phyloP scores from a whole-genome alignment of 2,329 filamentous ascomycete genomes.

The Xylaria sp. region DNA sequence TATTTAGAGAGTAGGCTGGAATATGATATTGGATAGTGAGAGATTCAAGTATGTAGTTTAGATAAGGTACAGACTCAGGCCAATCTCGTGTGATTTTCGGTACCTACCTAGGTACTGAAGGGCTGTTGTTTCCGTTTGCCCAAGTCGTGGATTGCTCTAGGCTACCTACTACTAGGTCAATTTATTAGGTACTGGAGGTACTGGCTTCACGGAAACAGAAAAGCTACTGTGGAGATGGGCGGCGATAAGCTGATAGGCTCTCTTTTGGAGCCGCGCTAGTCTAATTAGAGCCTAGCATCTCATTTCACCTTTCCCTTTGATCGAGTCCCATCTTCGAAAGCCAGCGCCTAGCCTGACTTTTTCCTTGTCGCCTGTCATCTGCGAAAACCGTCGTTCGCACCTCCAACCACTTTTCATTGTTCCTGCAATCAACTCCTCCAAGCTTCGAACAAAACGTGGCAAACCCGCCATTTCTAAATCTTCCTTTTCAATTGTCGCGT shows the following conservation, averaged over 20 bases:
- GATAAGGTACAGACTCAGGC: too few species aligned
- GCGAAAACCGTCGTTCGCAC: slow-evolving; percentile 10
- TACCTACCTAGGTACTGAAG: too few species aligned
- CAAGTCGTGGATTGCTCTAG: too few species aligned
- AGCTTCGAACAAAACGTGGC: background rate
- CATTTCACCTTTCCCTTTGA: slow-evolving; percentile 15
- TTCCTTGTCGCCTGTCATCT: slow-evolving; percentile 18
- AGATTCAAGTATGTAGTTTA: too few species aligned
- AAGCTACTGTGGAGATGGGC: slow-evolving; percentile 1
- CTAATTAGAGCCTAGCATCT: background rate
- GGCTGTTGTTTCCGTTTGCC: too few species aligned
- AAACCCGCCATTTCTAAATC: background rate
- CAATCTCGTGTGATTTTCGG: too few species aligned
- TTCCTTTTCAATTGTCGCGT: background rate
- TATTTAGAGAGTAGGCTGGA: too few species aligned
- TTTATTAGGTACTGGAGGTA: background rate
- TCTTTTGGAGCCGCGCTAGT: slow-evolving; percentile 9
- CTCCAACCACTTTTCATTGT: slow-evolving; percentile 6
- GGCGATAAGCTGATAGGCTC: slow-evolving; percentile 9
- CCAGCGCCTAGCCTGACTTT: slow-evolving; percentile 11
- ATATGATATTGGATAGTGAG: too few species aligned
- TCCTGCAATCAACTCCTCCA: background rate
- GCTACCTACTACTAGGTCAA: too few species aligned
- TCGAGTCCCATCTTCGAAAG: background rate
- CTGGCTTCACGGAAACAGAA: background rate